Conservation (phyloP, 192 early-diverging fungal genomes). For the Coemansia sp. region DNA sequence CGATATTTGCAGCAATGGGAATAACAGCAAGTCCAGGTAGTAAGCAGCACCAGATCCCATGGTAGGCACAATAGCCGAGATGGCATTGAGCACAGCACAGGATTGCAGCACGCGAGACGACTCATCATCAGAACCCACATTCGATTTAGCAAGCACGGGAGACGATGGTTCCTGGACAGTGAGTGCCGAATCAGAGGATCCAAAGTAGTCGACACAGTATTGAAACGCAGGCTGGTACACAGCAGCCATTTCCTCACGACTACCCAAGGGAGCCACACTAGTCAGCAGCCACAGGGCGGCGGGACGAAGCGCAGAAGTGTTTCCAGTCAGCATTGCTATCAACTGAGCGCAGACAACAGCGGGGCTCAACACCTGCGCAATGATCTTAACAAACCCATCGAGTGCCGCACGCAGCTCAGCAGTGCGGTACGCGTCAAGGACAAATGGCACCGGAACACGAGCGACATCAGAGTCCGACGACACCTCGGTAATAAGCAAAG, state of each 20-base stretch:
- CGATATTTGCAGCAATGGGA: constrained; percentile 39
- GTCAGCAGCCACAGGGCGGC: constrained; percentile 36
- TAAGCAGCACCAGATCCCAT: constrained; percentile 31
- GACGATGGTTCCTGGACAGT: not conserved
- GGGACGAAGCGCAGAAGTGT: not conserved
- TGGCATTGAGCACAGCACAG: constrained; percentile 29
- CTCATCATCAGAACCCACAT: not conserved
- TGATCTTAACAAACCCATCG: constrained; percentile 9
- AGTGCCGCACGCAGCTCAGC: constrained; percentile 18
- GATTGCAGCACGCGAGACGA: constrained; percentile 6
- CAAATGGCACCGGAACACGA: constrained; percentile 11
- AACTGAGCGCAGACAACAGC: constrained; percentile 26
- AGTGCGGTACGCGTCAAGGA: constrained; percentile 28
- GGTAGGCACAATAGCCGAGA: constrained; percentile 20
- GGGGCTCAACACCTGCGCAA: constrained; percentile 8
- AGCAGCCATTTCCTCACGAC: not conserved
- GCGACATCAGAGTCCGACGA: not conserved
- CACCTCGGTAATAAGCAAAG: constrained; percentile 30
- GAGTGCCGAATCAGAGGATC: not conserved
- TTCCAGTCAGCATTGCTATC: constrained; percentile 8
- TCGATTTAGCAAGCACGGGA: not conserved
- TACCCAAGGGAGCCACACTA: not conserved
- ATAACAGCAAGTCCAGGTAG: constrained; percentile 41
- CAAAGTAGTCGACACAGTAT: constrained; percentile 28
- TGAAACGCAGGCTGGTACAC: constrained; percentile 25